phyloP scores from a whole-genome alignment of 176 grass and related monocot genomes.

The Olyra latifolia region DNA sequence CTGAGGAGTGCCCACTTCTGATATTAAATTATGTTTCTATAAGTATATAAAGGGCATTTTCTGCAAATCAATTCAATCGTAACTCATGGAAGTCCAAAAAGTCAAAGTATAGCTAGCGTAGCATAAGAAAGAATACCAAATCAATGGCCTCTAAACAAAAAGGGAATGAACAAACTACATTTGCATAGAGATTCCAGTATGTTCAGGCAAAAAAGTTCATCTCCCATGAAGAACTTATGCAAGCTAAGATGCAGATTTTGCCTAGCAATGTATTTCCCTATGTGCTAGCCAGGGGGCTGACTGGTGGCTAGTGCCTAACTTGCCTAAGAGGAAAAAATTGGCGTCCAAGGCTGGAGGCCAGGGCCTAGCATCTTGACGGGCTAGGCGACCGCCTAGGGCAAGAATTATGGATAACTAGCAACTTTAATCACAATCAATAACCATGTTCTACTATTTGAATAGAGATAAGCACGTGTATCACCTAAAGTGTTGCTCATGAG shows the following conservation, averaged over 20 bases:
- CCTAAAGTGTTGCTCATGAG: neutral
- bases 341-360: no score
- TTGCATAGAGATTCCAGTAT: neutral
- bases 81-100: neutral
- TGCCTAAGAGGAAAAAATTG: no score
- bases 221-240: neutral
- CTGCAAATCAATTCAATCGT: neutral
- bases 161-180: neutral
- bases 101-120: neutral
- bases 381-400: no score
- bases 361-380: no score
- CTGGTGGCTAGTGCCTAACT: no score
- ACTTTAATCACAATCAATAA: neutral
- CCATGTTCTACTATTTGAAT: neutral
- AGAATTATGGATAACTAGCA: neutral
- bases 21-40: neutral
- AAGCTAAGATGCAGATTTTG: constrained; percentile 9
- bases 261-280: neutral
- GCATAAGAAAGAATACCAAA: constrained; percentile 9
- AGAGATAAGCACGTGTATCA: neutral
- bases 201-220: neutral
- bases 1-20: neutral
- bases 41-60: neutral
- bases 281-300: no score
- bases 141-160: constrained; percentile 9